phyloP scores from a whole-genome alignment of 192 early-diverging fungal genomes.

The Spinellus fusiger region DNA sequence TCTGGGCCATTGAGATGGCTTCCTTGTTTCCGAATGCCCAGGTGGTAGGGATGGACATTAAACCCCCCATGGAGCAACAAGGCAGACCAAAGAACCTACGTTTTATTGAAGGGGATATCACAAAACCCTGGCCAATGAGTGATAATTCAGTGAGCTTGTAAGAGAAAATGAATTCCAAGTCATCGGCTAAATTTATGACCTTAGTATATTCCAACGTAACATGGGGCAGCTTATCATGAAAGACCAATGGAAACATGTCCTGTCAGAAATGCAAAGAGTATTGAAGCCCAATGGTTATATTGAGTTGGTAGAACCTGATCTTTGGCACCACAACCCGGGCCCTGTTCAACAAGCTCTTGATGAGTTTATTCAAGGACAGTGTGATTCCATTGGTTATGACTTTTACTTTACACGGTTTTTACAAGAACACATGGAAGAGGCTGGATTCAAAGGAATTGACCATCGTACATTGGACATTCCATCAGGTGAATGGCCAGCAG shows the following conservation, averaged over 20 bases:
- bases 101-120: constrained; percentile 20
- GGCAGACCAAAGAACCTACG: constrained; percentile 23
- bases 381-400: constrained; percentile 14
- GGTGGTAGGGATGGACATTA: constrained; percentile 22
- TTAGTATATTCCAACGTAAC: constrained; percentile 29
- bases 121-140: constrained; percentile 16
- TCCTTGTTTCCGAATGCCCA: constrained; percentile 10
- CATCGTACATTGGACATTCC: constrained; percentile 23
- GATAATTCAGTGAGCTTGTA: constrained; percentile 31
- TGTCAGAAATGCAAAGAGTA: constrained; percentile 23
- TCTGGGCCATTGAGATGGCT: constrained; percentile 34
- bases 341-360: constrained; percentile 31
- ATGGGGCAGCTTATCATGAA: constrained; percentile 16
- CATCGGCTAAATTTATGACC: neutral
- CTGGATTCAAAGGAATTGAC: constrained; percentile 7
- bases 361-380: constrained; percentile 19
- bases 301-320: constrained; percentile 28
- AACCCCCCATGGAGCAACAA: constrained; percentile 9
- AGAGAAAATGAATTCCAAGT: neutral
- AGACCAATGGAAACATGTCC: constrained; percentile 20
- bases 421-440: constrained; percentile 1
- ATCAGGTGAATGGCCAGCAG: constrained; percentile 31
- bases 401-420: constrained; percentile 10
- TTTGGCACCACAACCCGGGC: constrained; percentile 26
- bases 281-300: constrained; percentile 34